Percentiles rank a stretch among this genome's conserved stretches.
phyloP scores from a whole-genome alignment of 2,329 filamentous ascomycete species.

The Clonostachys rosea region DNA sequence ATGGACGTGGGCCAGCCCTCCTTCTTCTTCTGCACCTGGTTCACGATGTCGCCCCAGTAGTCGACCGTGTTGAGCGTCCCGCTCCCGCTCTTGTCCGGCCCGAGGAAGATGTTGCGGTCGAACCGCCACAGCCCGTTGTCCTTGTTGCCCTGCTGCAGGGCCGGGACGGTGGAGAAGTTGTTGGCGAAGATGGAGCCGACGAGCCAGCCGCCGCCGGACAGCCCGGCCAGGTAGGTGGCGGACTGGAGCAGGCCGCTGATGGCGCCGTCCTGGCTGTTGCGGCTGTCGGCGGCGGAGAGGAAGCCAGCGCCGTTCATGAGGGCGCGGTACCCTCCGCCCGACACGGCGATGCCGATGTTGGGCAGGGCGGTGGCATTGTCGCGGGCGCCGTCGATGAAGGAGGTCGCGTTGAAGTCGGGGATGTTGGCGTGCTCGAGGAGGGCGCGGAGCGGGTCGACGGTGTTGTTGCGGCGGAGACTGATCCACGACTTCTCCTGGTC shows the following conservation, averaged over 20 bases:
- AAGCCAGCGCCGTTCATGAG: slow-evolving; percentile 73
- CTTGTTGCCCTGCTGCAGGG: slow-evolving; percentile 27
- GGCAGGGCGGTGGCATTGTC: slow-evolving; percentile 31
- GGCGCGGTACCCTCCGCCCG: slow-evolving; percentile 76
- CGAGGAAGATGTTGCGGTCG: slow-evolving; percentile 18
- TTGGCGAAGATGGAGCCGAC: slow-evolving; percentile 70
- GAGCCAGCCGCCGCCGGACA: slow-evolving; percentile 74
- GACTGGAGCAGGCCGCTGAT: slow-evolving; percentile 70
- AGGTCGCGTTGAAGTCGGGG: slow-evolving; percentile 6
- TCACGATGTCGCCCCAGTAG: not conserved
- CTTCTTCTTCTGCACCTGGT: not conserved
- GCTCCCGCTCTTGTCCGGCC: not conserved
- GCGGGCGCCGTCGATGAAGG: slow-evolving; percentile 8
- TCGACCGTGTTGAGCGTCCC: not conserved
- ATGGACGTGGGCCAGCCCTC: slow-evolving; percentile 47
- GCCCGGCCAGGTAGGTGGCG: slow-evolving; percentile 69
- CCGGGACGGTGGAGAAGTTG: slow-evolving; percentile 71
- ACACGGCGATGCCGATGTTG: slow-evolving; percentile 65
- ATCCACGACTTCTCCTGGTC: slow-evolving; percentile 10
- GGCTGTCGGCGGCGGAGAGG: slow-evolving; percentile 67
- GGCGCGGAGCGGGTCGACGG: slow-evolving; percentile 6
- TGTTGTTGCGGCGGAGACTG: slow-evolving; percentile 7
- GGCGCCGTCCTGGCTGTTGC: slow-evolving; percentile 46
- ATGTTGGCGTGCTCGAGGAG: slow-evolving; percentile 9
- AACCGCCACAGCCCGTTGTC: slow-evolving; percentile 37